Base-by-base conservation (phyloP, 257 asterid species). In the Orobanche coerulescens region DNA sequence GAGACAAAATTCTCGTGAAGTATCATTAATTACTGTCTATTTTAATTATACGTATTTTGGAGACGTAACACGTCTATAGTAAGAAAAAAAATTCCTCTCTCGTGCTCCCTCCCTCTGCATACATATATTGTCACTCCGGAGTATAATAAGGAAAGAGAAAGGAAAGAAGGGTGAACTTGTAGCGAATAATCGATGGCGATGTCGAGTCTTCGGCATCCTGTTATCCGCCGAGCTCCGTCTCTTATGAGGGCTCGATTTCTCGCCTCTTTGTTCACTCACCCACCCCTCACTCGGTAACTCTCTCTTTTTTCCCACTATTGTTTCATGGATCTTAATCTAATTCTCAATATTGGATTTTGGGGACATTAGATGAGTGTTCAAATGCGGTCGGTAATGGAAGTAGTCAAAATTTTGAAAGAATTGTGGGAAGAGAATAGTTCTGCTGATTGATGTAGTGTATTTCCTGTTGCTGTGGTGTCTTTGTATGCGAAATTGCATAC, bases 131-230 rank as follows among this genome's bases (percentile, higher is more conserved):
- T n/a, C n/a, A n/a, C n/a, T n/a, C n/a, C 28, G n/a, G n/a, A n/a
- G n/a, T n/a, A n/a, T n/a, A n/a, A n/a, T n/a, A n/a, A 49, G 33
- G 19, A 23, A 60, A 74, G 52, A 67, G 52, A 37, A 52, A 52
- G 70, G 36, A 64, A 63, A 65, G 51, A 57, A 40, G 47, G 59
- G 67, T 46, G 72, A 39, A 68, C 47, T 51, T 61, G 44, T 59
- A 51, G 69, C 75, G 40, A 48, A 61, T 77, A 79, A 82, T 85
- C 84, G 26, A 90, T 90, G 97, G 97, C 97, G 81, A 72, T 87
- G n/a, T 83, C 92, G 8, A 77, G 95, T 78, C 89, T 91, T 68
- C 84, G 96, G 49, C 79, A 82, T 77, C 84, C 94, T 63, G 79
- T 75, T 78, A 83, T 85, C 85, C 59, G 42, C 50, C 83, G 89